A percentile compares a stretch with the other conserved stretches of the same genome.
phyloP scores from a whole-genome alignment of 768 basidiomycete species.

The Boletus subparvulus region DNA sequence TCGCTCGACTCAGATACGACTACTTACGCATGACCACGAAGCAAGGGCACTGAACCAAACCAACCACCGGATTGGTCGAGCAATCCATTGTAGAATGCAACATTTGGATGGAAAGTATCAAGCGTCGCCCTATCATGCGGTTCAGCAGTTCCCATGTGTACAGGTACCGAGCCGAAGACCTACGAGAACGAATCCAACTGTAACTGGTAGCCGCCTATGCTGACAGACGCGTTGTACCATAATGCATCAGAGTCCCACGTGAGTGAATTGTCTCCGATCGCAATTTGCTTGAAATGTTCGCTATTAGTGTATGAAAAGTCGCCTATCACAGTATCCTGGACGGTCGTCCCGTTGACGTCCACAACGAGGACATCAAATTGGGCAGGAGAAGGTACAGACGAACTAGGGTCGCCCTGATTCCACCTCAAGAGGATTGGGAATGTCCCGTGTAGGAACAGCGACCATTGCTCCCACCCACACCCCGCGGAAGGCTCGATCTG shows the following conservation, averaged over 20 bases:
- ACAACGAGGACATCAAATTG: slow-evolving; percentile 7
- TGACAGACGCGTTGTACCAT: slow-evolving; percentile 18
- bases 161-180: not conserved
- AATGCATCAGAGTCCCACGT: slow-evolving; percentile 9
- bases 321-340: not conserved
- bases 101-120: slow-evolving; percentile 14
- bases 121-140: slow-evolving; percentile 7
- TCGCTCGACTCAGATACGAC: not conserved
- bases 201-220: slow-evolving; percentile 7
- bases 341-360: slow-evolving; percentile 7
- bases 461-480: slow-evolving; percentile 18
- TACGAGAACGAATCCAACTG: slow-evolving; percentile 12
- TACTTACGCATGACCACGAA: slow-evolving; percentile 15
- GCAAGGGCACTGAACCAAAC: slow-evolving; percentile 15
- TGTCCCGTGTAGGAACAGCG: slow-evolving; percentile 14
- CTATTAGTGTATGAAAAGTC: not conserved
- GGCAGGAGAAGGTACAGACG: not conserved
- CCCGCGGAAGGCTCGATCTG: slow-evolving; percentile 3
- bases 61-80: slow-evolving; percentile 6
- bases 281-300: slow-evolving; percentile 4
- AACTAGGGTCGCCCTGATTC: slow-evolving; percentile 11
- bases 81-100: slow-evolving; percentile 12
- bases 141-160: not conserved
- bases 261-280: slow-evolving; percentile 9
- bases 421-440: slow-evolving; percentile 14